Conservation (phyloP, 2,329 filamentous ascomycete species). For the Fusarium begoniae region DNA sequence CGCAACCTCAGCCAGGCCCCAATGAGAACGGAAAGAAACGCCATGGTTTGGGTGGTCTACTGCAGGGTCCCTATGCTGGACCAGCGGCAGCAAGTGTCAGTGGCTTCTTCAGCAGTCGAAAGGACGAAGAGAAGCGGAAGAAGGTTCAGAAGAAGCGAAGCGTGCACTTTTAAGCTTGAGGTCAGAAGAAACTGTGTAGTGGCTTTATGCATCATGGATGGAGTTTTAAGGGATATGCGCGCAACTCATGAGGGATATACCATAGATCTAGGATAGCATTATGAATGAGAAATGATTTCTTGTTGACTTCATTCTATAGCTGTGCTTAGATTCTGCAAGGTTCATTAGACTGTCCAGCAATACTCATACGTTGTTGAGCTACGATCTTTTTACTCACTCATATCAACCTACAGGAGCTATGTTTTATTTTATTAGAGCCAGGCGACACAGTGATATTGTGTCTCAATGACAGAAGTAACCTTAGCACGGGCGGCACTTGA, state of each 20-base stretch:
- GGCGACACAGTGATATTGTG: too few relatives aligned
- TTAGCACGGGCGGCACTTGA: neutral
- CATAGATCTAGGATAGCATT: constrained; percentile 26
- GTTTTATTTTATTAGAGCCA: neutral
- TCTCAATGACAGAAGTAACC: neutral
- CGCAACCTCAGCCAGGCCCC: constrained; percentile 30
- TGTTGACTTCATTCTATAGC: neutral
- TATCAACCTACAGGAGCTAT: neutral
- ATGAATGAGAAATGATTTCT: constrained; percentile 1
- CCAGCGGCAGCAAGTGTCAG: constrained; percentile 56
- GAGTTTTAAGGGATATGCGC: constrained; percentile 15
- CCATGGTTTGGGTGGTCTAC: constrained; percentile 43
- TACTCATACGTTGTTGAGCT: neutral
- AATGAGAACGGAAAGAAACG: constrained; percentile 37
- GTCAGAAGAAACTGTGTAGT: neutral
- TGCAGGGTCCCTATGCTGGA: constrained; percentile 48
- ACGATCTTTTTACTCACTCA: too few relatives aligned
- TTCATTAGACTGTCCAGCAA: neutral
- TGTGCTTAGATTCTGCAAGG: neutral
- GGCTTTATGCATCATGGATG: neutral
- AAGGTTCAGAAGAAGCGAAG: constrained; percentile 60
- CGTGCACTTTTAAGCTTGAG: constrained; percentile 51
- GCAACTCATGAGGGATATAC: constrained; percentile 38
- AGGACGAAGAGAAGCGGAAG: constrained; percentile 52
- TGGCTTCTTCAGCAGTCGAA: constrained; percentile 52